phyloP scores from a whole-genome alignment of 2,329 filamentous ascomycete species.

The Daldinia sp. region DNA sequence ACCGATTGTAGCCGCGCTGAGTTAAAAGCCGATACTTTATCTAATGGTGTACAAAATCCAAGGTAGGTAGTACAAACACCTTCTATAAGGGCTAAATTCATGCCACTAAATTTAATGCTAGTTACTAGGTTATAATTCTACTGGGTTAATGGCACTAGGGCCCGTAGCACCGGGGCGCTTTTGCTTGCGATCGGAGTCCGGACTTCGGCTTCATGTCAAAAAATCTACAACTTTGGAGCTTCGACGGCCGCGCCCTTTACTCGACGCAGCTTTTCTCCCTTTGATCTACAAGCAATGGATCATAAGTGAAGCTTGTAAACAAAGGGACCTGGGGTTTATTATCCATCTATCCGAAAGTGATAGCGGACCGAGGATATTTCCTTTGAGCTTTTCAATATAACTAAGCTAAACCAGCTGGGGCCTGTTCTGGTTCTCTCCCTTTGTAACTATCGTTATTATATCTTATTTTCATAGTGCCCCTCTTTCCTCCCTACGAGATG shows the following conservation, averaged over 20 bases:
- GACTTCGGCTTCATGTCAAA: conserved; percentile 10
- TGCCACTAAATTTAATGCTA: background rate
- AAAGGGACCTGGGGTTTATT: background rate
- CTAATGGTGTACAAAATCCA: too few relatives aligned
- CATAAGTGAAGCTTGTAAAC: conserved; percentile 1
- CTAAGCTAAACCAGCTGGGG: background rate
- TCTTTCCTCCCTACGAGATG: background rate
- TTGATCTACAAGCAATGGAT: conserved; percentile 3
- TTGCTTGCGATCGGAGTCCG: conserved; percentile 12
- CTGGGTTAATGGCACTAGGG: background rate
- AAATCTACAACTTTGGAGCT: background rate
- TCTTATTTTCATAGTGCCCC: too few relatives aligned
- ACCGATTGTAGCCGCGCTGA: background rate
- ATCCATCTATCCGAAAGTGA: background rate
- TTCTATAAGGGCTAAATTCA: background rate
- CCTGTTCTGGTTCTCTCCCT: background rate
- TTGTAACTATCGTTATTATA: background rate
- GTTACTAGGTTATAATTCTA: background rate
- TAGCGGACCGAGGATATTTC: background rate
- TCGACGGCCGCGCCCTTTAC: conserved; percentile 13
- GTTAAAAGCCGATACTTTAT: too few relatives aligned
- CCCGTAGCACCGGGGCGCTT: conserved; percentile 4
- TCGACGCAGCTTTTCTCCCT: background rate
- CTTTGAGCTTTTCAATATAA: background rate
- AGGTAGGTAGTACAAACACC: background rate